Base-by-base conservation (phyloP, 371 early-diverging fungal species). In the Nematocida sp. region DNA sequence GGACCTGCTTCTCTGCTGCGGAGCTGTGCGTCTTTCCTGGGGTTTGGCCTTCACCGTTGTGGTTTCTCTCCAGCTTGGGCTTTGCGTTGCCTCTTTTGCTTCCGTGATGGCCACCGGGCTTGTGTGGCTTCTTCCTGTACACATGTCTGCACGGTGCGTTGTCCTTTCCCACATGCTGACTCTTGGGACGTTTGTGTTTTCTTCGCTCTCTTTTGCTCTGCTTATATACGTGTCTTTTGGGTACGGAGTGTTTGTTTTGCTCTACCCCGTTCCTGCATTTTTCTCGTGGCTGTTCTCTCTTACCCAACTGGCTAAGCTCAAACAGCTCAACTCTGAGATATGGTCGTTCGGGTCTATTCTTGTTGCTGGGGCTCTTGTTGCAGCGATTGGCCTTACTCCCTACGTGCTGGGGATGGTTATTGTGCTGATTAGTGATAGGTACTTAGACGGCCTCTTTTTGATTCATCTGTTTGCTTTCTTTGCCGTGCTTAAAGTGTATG, bases 221-320 rank as follows among this genome's bases (percentile, higher is more conserved):
- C 56, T 32, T 36, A 57, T 50, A 15, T 40, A 25, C n/a, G 13
- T 48, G 3, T 27, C 48, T 2, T 49, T 70, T 31, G 74, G 74
- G 1, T 40, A 31, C n/a, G 74, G 74, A 11, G 13, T 70, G 15
- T 70, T 70, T 51, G 8, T 31, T 52, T 38, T 70, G 23, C 50
- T 70, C 0, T 67, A 41, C 23, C 17, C 49, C 4, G 46, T 76
- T n/a, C 64, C 64, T 19, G n/a, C 40, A 8, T 37, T 76, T 23
- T 57, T 64, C 29, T 13, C n/a, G 0, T 11, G 23, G 13, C 37
- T 76, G 4, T 76, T 76, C 46, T 13, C 37, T 7, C 37, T 76
- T 48, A 50, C 65, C 21, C 76, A 76, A 46, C 55, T 76, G 40
- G 27, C 65, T 32, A 76, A 76, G 65, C 76, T 76, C 21, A 52